Conservation (phyloP, 1,284 basidiomycete species). For the Fistulinella staudtii region DNA sequence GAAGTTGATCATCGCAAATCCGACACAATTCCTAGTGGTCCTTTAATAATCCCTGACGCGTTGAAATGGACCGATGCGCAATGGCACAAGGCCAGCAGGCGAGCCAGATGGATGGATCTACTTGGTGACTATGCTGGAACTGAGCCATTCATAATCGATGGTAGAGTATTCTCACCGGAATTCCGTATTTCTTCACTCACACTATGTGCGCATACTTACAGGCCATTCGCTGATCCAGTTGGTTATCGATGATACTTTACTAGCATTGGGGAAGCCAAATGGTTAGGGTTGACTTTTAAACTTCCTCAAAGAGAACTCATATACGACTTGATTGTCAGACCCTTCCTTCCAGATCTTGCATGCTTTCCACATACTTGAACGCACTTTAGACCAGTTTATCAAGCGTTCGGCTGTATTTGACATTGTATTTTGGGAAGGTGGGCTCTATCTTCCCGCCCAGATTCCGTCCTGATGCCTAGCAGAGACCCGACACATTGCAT, state of each 20-base stretch:
- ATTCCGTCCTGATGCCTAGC: constrained; percentile 1
- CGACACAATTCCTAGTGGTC: neutral
- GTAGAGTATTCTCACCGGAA: constrained; percentile 31
- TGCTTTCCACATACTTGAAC: constrained; percentile 53
- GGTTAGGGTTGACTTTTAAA: constrained; percentile 33
- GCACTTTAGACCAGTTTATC: constrained; percentile 44
- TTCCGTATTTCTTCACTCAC: constrained; percentile 3
- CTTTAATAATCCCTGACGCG: constrained; percentile 18
- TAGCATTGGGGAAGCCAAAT: constrained; percentile 45
- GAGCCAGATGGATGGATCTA: constrained; percentile 62
- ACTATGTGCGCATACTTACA: constrained; percentile 25
- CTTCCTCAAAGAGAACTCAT: neutral
- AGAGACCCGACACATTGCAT: constrained; percentile 43
- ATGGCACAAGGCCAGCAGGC: constrained; percentile 40
- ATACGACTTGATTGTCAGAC: constrained; percentile 33
- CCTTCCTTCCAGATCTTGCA: constrained; percentile 60
- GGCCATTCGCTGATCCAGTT: constrained; percentile 61
- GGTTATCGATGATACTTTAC: constrained; percentile 53
- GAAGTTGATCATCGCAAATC: constrained; percentile 13
- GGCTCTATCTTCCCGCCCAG: constrained; percentile 8
- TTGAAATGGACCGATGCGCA: constrained; percentile 32
- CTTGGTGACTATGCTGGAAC: constrained; percentile 66
- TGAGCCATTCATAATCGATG: constrained; percentile 66
- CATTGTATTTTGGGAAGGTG: constrained; percentile 60
- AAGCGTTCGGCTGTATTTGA: constrained; percentile 55